These are phyloP conservation scores for Candida dendrica DNA, from an alignment of 805 yeast genomes.

Conservation along the genomic window DNA sequence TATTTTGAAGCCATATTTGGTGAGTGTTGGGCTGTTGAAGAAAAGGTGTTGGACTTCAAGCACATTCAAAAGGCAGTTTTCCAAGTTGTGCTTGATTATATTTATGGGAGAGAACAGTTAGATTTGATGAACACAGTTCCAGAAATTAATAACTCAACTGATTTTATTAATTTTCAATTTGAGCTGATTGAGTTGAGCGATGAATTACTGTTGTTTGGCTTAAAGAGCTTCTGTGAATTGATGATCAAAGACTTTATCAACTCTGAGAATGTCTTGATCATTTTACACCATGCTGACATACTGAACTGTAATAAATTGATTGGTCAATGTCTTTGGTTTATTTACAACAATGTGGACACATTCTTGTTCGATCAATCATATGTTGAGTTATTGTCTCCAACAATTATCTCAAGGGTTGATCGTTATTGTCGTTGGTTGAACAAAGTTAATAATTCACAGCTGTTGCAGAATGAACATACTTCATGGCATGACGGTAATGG, in stretches of 20 bases:
- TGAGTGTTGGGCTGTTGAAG: slow-evolving; percentile 38
- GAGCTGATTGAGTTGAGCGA: slow-evolving; percentile 58
- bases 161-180: slow-evolving; percentile 46
- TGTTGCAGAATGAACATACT: slow-evolving; percentile 4
- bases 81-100: slow-evolving; percentile 39
- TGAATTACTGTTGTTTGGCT: slow-evolving; percentile 49
- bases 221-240: slow-evolving; percentile 57
- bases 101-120: slow-evolving; percentile 48
- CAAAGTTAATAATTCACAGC: slow-evolving; percentile 14
- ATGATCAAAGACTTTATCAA: slow-evolving; percentile 47
- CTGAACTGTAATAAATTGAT: slow-evolving; percentile 48
- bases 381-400: slow-evolving; percentile 11
- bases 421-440: slow-evolving; percentile 29
- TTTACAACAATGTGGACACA: slow-evolving; percentile 57
- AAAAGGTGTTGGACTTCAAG: slow-evolving; percentile 31
- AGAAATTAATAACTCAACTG: slow-evolving; percentile 23
- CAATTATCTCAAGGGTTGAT: slow-evolving; percentile 20
- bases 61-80: slow-evolving; percentile 38
- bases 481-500: slow-evolving; percentile 26
- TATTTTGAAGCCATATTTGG: slow-evolving; percentile 58
- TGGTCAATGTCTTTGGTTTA: slow-evolving; percentile 58
- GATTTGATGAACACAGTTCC: slow-evolving; percentile 26
- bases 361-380: slow-evolving; percentile 36
- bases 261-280: slow-evolving; percentile 50
- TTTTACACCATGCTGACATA: slow-evolving; percentile 48